These are phyloP conservation scores for Exophiala viscosa DNA, from an alignment of 2,329 filamentous ascomycete genomes.

Conservation along the genomic window DNA sequence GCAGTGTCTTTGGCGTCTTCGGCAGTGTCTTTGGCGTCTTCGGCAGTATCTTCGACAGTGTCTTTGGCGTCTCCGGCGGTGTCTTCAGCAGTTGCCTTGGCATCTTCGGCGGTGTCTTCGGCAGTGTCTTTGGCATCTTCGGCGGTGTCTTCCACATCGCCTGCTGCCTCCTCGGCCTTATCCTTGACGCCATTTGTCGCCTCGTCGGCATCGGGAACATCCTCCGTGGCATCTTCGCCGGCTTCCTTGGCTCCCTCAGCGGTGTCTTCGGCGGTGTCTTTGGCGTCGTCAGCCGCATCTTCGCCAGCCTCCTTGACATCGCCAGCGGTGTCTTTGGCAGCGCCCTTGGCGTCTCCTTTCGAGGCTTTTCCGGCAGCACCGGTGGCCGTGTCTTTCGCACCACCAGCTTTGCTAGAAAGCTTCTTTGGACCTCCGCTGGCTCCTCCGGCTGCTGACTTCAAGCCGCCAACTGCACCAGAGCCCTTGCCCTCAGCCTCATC, in stretches of 20 bases:
- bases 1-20: constrained; percentile 24
- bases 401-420: constrained; percentile 28
- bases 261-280: constrained; percentile 38
- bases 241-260: constrained; percentile 16
- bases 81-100: constrained; percentile 13
- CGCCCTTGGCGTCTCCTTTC: constrained; percentile 25
- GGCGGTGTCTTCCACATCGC: too few species aligned
- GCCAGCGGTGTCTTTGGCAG: constrained; percentile 31
- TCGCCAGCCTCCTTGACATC: constrained; percentile 38
- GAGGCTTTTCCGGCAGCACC: constrained; percentile 26
- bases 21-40: constrained; percentile 25
- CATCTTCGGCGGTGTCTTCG: too few species aligned
- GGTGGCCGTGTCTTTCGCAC: constrained; percentile 27
- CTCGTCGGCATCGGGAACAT: too few species aligned
- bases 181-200: not conserved
- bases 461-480: constrained; percentile 21
- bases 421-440: constrained; percentile 27
- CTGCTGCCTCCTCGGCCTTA: too few species aligned
- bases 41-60: constrained; percentile 27
- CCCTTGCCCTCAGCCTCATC: constrained; percentile 30
- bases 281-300: constrained; percentile 34
- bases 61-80: constrained; percentile 26
- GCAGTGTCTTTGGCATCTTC: too few species aligned
- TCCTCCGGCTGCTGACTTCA: constrained; percentile 19
- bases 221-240: constrained; percentile 12